Evolutionary conservation across 2,329 filamentous ascomycete species (phyloP).

Genomic region (Chaetomium sp.): DNA sequence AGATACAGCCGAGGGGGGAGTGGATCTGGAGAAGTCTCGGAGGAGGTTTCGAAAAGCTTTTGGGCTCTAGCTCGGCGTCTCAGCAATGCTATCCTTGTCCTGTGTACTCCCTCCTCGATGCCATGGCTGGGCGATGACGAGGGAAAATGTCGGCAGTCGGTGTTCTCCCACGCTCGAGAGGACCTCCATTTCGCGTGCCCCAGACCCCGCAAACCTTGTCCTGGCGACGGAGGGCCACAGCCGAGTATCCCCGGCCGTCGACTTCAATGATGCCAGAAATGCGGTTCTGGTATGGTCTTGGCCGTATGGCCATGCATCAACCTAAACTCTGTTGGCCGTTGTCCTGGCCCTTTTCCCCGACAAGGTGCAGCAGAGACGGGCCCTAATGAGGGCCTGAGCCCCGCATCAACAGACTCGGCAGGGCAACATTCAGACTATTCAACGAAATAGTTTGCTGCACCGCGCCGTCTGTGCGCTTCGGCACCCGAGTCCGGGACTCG

Average conservation of each 20-base stretch:
- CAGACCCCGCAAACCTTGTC: not conserved
- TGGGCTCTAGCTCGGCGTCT: not conserved
- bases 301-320: constrained; percentile 1
- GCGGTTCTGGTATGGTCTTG: not conserved
- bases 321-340: constrained; percentile 3
- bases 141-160: not conserved
- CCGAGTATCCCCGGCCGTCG: constrained; percentile 3
- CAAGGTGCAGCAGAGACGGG: not conserved
- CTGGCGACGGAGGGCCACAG: constrained; percentile 3
- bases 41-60: constrained; percentile 4
- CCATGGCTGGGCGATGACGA: not conserved
- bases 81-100: constrained; percentile 10
- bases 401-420: constrained; percentile 6
- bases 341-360: not conserved
- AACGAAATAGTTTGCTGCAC: not conserved
- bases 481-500: not conserved
- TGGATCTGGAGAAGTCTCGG: not conserved
- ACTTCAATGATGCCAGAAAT: not conserved
- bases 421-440: not conserved
- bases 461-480: constrained; percentile 9
- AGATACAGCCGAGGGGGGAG: constrained; percentile 13
- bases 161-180: not conserved
- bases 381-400: constrained; percentile 3
- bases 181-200: not conserved
- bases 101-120: too few species aligned